These are phyloP conservation scores for Moricandia arvensis DNA, from an alignment of 345 rosid species.

Conservation along the genomic window DNA sequence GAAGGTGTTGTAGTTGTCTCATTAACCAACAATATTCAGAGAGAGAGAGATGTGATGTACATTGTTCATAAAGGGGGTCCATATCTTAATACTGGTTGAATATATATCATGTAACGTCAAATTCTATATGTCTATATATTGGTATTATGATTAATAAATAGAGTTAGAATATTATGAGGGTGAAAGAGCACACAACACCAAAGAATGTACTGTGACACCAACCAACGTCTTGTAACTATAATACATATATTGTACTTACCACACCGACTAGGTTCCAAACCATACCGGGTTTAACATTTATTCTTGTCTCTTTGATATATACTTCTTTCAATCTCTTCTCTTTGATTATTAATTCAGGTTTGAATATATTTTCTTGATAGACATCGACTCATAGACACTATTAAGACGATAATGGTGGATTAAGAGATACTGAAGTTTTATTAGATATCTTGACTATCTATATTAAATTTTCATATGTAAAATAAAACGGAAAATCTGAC, in stretches of 20 bases:
- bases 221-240: conserved; percentile 37
- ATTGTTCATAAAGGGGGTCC: conserved; percentile 37
- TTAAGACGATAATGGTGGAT: not conserved
- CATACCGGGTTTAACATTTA: conserved; percentile 24
- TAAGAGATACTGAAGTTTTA: not conserved
- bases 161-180: conserved; percentile 41
- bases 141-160: conserved; percentile 31
- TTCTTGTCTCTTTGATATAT: conserved; percentile 2
- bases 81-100: conserved; percentile 26
- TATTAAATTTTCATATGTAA: no score
- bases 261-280: conserved; percentile 35
- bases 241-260: conserved; percentile 37
- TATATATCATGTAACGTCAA: conserved; percentile 2
- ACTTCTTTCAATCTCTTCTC: conserved; percentile 1
- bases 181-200: conserved; percentile 41
- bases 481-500: not conserved
- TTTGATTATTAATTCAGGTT: not conserved
- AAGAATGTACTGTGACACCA: conserved; percentile 44
- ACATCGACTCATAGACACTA: not conserved
- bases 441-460: no score
- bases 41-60: conserved; percentile 35
- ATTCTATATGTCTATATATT: conserved; percentile 19
- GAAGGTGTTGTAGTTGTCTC: conserved; percentile 45
- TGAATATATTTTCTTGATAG: not conserved
- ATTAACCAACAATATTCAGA: conserved; percentile 41